phyloP scores from a whole-genome alignment of 1,139 yeast genomes.

The Pichia sp. region DNA sequence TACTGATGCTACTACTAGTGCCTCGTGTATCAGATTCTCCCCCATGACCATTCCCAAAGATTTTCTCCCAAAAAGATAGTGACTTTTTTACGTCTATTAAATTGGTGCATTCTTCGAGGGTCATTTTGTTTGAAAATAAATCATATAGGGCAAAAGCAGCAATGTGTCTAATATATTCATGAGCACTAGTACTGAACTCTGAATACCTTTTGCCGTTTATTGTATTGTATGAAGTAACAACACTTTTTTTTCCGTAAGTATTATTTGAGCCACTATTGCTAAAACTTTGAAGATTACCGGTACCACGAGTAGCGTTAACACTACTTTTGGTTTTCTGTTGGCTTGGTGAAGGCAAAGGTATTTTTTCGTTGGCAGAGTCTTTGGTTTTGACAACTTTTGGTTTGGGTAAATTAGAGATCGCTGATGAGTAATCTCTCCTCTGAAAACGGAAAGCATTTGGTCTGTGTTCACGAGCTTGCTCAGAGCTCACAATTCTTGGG shows the following conservation, averaged over 20 bases:
- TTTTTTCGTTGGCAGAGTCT: neutral
- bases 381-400: slow-evolving; percentile 33
- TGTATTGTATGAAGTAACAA: neutral
- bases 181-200: slow-evolving; percentile 61
- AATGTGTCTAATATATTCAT: slow-evolving; percentile 59
- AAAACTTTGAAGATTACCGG: neutral
- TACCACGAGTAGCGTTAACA: neutral
- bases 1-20: neutral
- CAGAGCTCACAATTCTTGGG: slow-evolving; percentile 95
- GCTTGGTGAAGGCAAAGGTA: neutral
- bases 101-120: slow-evolving; percentile 49
- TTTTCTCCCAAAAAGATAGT: slow-evolving; percentile 74
- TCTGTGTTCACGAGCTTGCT: slow-evolving; percentile 88
- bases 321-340: neutral
- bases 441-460: slow-evolving; percentile 82
- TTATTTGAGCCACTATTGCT: neutral
- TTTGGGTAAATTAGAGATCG: slow-evolving; percentile 36
- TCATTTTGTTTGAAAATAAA: slow-evolving; percentile 33
- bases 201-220: slow-evolving; percentile 54
- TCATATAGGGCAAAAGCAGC: slow-evolving; percentile 61
- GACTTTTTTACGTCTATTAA: slow-evolving; percentile 56
- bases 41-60: slow-evolving; percentile 37
- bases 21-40: slow-evolving; percentile 25
- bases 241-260: slow-evolving; percentile 1
- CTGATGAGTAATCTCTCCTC: slow-evolving; percentile 31